Conservation (phyloP, 2,329 filamentous ascomycete species). For the Ploettnerulaceae sp. region DNA sequence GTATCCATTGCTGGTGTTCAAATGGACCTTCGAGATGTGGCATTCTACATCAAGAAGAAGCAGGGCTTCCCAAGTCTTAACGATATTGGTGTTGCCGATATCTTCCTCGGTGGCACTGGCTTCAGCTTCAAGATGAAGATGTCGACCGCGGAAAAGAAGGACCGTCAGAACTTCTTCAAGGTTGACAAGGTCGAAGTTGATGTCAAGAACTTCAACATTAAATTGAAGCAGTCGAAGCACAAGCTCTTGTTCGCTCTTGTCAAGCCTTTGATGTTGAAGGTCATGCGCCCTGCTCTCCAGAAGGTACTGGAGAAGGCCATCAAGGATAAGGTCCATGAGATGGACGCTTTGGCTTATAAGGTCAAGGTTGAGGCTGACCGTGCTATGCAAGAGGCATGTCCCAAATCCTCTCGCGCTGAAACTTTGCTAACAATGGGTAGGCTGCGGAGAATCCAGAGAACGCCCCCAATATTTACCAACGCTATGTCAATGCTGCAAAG, state of each 20-base stretch:
- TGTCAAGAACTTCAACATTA: conserved; percentile 77
- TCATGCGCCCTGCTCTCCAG: conserved; percentile 77
- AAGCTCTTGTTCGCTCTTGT: conserved; percentile 82
- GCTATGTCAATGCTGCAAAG: conserved; percentile 73
- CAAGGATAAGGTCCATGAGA: conserved; percentile 71
- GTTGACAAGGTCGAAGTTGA: conserved; percentile 76
- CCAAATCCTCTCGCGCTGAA: not conserved
- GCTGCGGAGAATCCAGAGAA: conserved; percentile 65
- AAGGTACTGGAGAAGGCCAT: conserved; percentile 88
- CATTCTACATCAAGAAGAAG: conserved; percentile 94
- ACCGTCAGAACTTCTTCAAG: conserved; percentile 86
- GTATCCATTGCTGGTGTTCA: conserved; percentile 85
- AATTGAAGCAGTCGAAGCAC: conserved; percentile 91
- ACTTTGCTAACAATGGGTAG: conserved; percentile 4
- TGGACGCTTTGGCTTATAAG: conserved; percentile 67
- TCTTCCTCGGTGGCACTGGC: conserved; percentile 80
- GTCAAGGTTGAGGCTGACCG: conserved; percentile 80
- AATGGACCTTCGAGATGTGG: conserved; percentile 85
- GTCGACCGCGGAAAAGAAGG: conserved; percentile 70
- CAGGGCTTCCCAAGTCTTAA: conserved; percentile 83
- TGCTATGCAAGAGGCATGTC: conserved; percentile 51
- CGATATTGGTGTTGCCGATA: conserved; percentile 83
- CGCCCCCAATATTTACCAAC: conserved; percentile 77
- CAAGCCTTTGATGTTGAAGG: conserved; percentile 81
- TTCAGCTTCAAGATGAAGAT: conserved; percentile 90